Evolutionary conservation across 2,329 filamentous ascomycete genomes (phyloP), one percentile per base, ranked within the genome.

Genomic region (Fusarium falciforme): DNA sequence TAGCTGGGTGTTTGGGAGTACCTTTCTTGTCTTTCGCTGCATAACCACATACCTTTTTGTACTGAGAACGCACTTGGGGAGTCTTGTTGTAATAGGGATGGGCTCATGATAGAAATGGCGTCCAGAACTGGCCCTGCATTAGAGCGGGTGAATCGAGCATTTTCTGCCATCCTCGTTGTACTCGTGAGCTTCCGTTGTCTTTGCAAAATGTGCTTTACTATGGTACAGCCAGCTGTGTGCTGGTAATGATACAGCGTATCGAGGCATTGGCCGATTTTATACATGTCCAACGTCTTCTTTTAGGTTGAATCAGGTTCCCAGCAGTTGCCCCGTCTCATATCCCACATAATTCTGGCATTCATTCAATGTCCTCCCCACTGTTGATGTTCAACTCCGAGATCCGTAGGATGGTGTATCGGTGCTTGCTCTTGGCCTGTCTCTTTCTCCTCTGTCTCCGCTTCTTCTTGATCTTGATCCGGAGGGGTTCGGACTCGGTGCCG

Each of bases 341-440:
- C 36, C 70, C 52, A 14, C 20, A 58, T 40, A 54, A 71, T 65
- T 61, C 62, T 49, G 67, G 66, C 49, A 59, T 59, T 64, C 66
- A 79, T 44, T 83, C 82, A 61, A 86, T 78, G 60, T 86, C 84
- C 58, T 84, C 84, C 58, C 82, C 71, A 25, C 77, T 80, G 74
- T 87, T 86, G 67, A 97, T 87, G 80, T 89, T 92, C 72, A 98
- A 81, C 84, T 98, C 94, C 80, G 93, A 93, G 73, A 99, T 93
- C 80, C 92, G 89, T 83, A 99, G 80, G 25, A 98, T 90, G 4
- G 96, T 99, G 83, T 93, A 98, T 79, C 90, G 89, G 81, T 97
- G 94, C 89, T 99, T 98, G 87, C 94, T 98, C 85, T 89, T 92
- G 11, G 96, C 93, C 68, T 89, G 90, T 86, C 91, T 94, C 59